A percentile compares a stretch with the other conserved stretches of the same genome.
phyloP scores from a whole-genome alignment of 2,329 filamentous ascomycete genomes.

The Grosmannia serpens region DNA sequence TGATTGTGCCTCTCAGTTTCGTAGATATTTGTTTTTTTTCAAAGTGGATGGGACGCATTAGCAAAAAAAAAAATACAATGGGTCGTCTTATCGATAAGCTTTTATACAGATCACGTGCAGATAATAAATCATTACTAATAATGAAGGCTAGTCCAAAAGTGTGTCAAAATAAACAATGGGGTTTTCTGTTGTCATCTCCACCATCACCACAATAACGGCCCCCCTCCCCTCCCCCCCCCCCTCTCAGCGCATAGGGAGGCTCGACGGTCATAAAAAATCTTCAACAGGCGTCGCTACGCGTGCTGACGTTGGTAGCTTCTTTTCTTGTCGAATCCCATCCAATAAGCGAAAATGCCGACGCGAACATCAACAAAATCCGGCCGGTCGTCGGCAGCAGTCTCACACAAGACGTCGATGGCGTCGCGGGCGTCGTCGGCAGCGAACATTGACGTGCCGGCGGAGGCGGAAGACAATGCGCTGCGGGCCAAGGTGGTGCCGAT shows the following conservation, averaged over 20 bases:
- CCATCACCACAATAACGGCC: neutral
- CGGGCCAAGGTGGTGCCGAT: conserved; percentile 62
- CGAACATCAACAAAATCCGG: conserved; percentile 32
- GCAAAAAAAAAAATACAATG: conserved; percentile 6
- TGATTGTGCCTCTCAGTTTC: neutral
- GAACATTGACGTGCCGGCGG: conserved; percentile 50
- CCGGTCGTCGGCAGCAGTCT: conserved; percentile 27
- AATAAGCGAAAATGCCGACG: conserved; percentile 33
- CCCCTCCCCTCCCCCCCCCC: neutral
- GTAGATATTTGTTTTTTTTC: neutral
- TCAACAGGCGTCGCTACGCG: neutral
- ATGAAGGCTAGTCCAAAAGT: conserved; percentile 8
- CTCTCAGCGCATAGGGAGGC: neutral
- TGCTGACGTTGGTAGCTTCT: neutral
- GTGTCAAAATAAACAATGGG: conserved; percentile 11
- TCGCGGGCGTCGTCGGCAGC: conserved; percentile 34
- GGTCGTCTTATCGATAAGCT: conserved; percentile 6
- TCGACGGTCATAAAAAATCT: neutral
- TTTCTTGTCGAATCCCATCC: neutral
- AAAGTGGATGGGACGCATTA: neutral
- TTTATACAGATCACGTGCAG: conserved; percentile 7
- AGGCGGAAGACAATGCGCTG: conserved; percentile 58
- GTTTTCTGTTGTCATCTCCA: neutral
- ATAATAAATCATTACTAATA: neutral
- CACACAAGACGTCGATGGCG: conserved; percentile 31